A percentile compares a stretch with the other conserved stretches of the same genome.
These are phyloP conservation scores for Gorgonomyces haynaldii DNA, from an alignment of 192 early-diverging fungal species.

Conservation along the genomic window DNA sequence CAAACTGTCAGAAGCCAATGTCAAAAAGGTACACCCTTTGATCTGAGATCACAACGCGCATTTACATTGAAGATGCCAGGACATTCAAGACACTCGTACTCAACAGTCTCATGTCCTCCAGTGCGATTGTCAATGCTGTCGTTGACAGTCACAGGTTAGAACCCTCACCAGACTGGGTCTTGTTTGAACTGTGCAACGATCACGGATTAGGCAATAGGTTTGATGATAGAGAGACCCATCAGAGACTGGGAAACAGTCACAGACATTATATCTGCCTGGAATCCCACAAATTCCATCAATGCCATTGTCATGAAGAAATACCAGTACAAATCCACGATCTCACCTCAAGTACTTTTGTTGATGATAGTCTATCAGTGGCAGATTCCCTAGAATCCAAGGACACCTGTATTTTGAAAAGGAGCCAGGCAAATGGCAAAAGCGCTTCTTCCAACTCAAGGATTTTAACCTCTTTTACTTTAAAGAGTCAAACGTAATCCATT, in stretches of 20 bases:
- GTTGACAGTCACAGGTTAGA: too few species aligned
- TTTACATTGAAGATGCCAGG: conserved; percentile 72
- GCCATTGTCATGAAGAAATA: conserved; percentile 69
- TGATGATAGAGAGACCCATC: conserved; percentile 64
- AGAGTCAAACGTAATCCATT: conserved; percentile 41
- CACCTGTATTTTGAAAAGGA: conserved; percentile 67
- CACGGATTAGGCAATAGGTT: conserved; percentile 51
- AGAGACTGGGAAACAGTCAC: conserved; percentile 83
- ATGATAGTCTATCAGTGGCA: conserved; percentile 23
- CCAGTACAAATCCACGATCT: conserved; percentile 44
- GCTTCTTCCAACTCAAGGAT: conserved; percentile 58
- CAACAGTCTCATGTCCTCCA: conserved; percentile 59
- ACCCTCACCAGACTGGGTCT: too few species aligned
- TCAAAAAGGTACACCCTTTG: conserved; percentile 12
- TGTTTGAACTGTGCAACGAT: conserved; percentile 85
- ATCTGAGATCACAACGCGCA: conserved; percentile 59
- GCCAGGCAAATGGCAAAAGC: conserved; percentile 75
- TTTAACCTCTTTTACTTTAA: conserved; percentile 55
- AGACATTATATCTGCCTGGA: conserved; percentile 75
- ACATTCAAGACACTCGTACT: conserved; percentile 70
- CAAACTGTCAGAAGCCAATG: conserved; percentile 23
- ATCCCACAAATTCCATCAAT: conserved; percentile 54
- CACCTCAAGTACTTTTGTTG: conserved; percentile 35
- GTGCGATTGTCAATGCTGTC: conserved; percentile 60
- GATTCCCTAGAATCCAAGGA: conserved; percentile 43